Evolutionary conservation across 2,329 filamentous ascomycete genomes (phyloP), one percentile per base, ranked within the genome.

Genomic region (Ceratocystis eucalypticola): DNA sequence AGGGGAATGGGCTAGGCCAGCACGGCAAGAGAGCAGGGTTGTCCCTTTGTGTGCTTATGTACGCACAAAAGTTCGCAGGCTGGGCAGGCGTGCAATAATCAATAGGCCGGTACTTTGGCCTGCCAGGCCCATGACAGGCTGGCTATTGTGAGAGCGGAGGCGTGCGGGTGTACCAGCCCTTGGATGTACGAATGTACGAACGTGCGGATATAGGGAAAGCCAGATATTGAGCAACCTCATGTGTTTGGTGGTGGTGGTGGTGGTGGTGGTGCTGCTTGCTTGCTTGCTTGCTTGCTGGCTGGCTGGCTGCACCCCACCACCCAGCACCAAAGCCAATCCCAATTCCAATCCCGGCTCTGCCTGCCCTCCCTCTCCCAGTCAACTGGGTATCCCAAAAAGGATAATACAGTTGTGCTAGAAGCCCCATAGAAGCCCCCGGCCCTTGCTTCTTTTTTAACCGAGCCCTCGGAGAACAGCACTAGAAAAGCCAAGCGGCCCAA

Each of bases 361-460:
- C 30, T 22, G 1, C 33, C 30, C 37, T 25, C 4, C 41, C n/a
- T 15, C 22, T 22, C 10, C 41, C 41, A 25, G 50, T 55, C 50
- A 55, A 25, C 50, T 25, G 50, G 50, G 22, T 28, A 10, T 20
- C 48, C 48, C n/a, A 55, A 55, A 55, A 28, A 25, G 5, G 61
- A 62, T 17, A 46, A 28, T 62, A 41, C 57, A 61, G 30, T n/a
- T 62, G 61, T 45, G 61, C 61, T 62, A 62, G 61, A 62, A 62
- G 61, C 61, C 20, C 37, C 61, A 44, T 62, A 45, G 61, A 62
- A 62, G 22, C 41, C 41, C 17, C 12, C 22, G n/a, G 37, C 37
- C 41, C 37, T 46, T 46, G 37, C 41, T 62, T 62, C 20, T 25
- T 25, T 30, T 25, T 30, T 62, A 25, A 44, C 20, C 33, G 30